These are phyloP conservation scores for Pseudognaphalium luteoalbum DNA, from an alignment of 129 eudicot genomes.

Conservation along the genomic window DNA sequence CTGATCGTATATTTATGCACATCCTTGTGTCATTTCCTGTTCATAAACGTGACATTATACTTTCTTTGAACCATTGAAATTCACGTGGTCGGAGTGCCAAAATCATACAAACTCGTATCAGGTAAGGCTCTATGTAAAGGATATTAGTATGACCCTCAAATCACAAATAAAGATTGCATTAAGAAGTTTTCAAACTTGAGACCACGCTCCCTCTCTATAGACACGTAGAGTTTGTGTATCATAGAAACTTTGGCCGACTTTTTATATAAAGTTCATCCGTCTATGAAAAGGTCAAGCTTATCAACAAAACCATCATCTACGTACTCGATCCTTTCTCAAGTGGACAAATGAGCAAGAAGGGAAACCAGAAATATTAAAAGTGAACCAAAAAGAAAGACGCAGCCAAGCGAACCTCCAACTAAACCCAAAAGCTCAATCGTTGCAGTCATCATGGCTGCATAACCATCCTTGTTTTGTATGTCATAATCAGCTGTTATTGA, in stretches of 20 bases:
- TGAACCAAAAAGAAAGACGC: slow-evolving; percentile 40
- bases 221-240: not conserved
- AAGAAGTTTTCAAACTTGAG: not conserved
- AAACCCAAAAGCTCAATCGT: slow-evolving; percentile 26
- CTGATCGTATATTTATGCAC: too few species aligned
- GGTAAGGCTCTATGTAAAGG: not conserved
- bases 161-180: not conserved
- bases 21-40: not conserved
- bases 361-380: slow-evolving; percentile 30
- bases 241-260: not conserved
- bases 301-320: not conserved
- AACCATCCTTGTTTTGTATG: not conserved
- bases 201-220: not conserved
- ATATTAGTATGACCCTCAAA: too few species aligned
- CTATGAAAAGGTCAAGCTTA: not conserved
- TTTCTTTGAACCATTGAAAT: not conserved
- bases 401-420: slow-evolving; percentile 22
- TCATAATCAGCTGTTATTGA: not conserved
- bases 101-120: not conserved
- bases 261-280: not conserved
- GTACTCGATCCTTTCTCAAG: not conserved
- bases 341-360: slow-evolving; percentile 23
- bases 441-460: slow-evolving; percentile 17
- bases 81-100: not conserved
- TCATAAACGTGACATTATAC: not conserved